Base-by-base conservation (phyloP, 257 asterid genomes). In the Agastache rugosa region DNA sequence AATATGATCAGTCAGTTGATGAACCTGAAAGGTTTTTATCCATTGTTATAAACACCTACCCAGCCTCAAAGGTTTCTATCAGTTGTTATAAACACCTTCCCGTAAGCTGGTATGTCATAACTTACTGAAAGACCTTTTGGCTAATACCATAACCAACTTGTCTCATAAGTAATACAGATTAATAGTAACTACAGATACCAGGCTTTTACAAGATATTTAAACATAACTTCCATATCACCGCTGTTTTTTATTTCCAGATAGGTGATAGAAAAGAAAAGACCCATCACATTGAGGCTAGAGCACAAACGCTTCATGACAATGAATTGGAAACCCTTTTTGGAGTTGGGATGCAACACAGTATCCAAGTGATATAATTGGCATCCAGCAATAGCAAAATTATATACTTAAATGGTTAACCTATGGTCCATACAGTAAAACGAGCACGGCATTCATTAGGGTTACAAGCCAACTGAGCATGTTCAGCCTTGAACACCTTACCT, bases 401-500 rank as follows among this genome's bases (percentile, higher is more conserved):
- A 48, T 16, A 14, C 39, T 29, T 27, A 25, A 67, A 45, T 17
- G 74, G 34, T 50, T 68, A 35, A n/a, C 53, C 8, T 10, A 42
- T 58, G 39, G 37, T 58, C 58, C 20, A 14, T 42, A 42, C 42
- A n/a, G 69, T 42, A 72, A 12, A 44, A 44, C 37, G 11, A 59
- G 44, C 34, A 72, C 17, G 16, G 10, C n/a, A 42, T 17, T 41
- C 69, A 42, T 14, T 59, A 37, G 37, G 31, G 67, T 20, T n/a
- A 17, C 19, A 17, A 47, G 39, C 15, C 20, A 19, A 63, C 27
- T n/a, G 16, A 22, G 19, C 39, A 29, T 41, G 19, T 37, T 62
- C 56, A 47, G 64, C 59, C 31, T 37, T 51, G 47, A 56, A 66
- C 25, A 68, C 27, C 80, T 29, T 59, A 95, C 97, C 94, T 87